Conservation (phyloP, 306 rosid species). For the Leucaena leucocephala region DNA sequence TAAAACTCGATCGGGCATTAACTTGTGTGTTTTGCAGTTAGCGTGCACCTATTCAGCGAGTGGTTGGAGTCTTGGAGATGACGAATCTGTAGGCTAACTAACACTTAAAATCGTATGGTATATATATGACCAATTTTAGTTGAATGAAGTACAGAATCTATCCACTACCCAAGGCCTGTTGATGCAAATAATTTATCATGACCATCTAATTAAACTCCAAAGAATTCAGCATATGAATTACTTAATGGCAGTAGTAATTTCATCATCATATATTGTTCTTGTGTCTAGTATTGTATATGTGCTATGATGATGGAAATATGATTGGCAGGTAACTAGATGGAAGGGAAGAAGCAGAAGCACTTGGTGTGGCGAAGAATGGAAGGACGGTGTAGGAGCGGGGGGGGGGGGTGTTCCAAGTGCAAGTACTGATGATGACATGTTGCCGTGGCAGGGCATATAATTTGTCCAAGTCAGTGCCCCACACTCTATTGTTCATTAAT, state of each 20-base stretch:
- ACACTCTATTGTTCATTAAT: not conserved
- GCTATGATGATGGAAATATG: not conserved
- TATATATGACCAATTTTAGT: not conserved
- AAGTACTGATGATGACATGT: slow-evolving; percentile 29
- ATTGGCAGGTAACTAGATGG: not conserved
- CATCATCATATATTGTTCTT: not conserved
- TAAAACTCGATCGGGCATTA: not conserved
- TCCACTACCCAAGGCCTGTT: not conserved
- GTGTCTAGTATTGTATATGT: too few species aligned
- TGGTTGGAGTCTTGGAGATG: slow-evolving; percentile 23
- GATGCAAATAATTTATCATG: not conserved
- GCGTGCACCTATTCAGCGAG: not conserved
- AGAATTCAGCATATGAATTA: not conserved
- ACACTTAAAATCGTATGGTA: not conserved
- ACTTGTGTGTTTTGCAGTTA: slow-evolving; percentile 25
- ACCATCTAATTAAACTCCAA: not conserved
- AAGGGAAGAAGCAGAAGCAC: not conserved
- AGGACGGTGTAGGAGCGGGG: slow-evolving; percentile 29
- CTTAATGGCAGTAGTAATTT: not conserved
- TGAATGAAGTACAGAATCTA: slow-evolving; percentile 2
- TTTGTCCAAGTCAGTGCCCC: slow-evolving; percentile 28
- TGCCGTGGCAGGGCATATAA: slow-evolving; percentile 13
- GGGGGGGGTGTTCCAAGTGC: slow-evolving; percentile 18
- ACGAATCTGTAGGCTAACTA: not conserved
- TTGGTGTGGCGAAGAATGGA: not conserved